Evolutionary conservation across 164 flowering plant species (phyloP), one percentile per base, ranked within the genome.

Genomic region (Amborella trichopoda): DNA sequence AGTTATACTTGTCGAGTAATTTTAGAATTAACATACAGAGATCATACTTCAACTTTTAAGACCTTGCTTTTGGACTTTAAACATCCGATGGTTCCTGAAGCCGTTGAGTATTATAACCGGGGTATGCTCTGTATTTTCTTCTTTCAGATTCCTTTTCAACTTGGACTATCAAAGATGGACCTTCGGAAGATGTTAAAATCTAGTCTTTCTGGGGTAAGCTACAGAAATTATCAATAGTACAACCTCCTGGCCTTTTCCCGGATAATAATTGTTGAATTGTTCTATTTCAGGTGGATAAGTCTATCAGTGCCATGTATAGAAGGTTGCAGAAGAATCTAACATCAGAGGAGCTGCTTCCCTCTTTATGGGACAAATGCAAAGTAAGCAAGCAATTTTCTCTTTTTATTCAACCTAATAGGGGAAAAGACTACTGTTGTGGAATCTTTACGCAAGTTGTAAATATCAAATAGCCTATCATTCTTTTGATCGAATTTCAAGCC

Each of bases 351-450:
- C 68, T 88, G 47, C 49, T 88, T 45, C 94, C 94, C 51, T 80
- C 94, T 23, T 61, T 84, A 49, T 88, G 97, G 97, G 97, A 84
- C 44, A 88, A 88, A 64, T 88, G 91, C 91, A 88, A 82, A 94
- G 94, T 87, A 60, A 39, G 51, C 22, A 2, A 26, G 14, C 22
- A 23, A 16, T 56, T 40, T 17, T 39, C 42, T 39, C 18, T 11
- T 10, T 11, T 17, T 39, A 39, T 39, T 8, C n/a, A n/a, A n/a
- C n/a, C n/a, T n/a, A n/a, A n/a, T n/a, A n/a, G n/a, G n/a, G n/a
- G n/a, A n/a, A n/a, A n/a, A n/a, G n/a, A n/a, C n/a, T n/a, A n/a
- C n/a, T n/a, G n/a, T n/a, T n/a, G n/a, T n/a, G n/a, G n/a, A n/a
- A n/a, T n/a, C n/a, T n/a, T n/a, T n/a, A n/a, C n/a, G n/a, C n/a